Percentiles rank a stretch among this genome's conserved stretches.
These are phyloP conservation scores for Metschnikowia gelsemii DNA, from an alignment of 805 yeast genomes.

Conservation along the genomic window DNA sequence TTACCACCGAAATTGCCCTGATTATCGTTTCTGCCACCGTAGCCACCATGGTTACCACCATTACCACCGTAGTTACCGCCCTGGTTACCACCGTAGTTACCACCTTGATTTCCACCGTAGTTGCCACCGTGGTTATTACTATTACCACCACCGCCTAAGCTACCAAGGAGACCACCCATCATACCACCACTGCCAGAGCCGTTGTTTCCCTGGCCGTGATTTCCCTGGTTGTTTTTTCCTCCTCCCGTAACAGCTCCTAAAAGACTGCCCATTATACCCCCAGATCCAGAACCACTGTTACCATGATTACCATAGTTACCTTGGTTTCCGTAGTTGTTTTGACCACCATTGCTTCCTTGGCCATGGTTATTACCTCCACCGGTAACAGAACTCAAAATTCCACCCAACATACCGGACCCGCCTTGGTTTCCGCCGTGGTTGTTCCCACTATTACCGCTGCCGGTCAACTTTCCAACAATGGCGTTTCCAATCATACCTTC, in stretches of 20 bases:
- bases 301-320: conserved; percentile 17
- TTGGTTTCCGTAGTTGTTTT: conserved; percentile 14
- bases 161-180: conserved; percentile 27
- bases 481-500: conserved; percentile 21
- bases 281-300: conserved; percentile 7
- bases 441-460: conserved; percentile 26
- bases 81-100: conserved; percentile 1
- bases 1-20: conserved; percentile 5
- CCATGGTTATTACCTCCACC: conserved; percentile 32
- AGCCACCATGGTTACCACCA: conserved; percentile 12
- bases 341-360: conserved; percentile 16
- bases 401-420: conserved; percentile 16
- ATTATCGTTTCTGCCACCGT: conserved; percentile 7
- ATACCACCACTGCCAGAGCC: conserved; percentile 22
- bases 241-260: conserved; percentile 14
- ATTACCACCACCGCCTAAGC: conserved; percentile 22
- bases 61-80: conserved; percentile 11
- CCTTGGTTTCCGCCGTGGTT: conserved; percentile 11
- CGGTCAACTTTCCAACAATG: conserved; percentile 17
- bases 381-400: conserved; percentile 16
- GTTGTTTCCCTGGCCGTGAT: conserved; percentile 36
- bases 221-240: conserved; percentile 6
- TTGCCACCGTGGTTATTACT: conserved; percentile 31
- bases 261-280: conserved; percentile 15
- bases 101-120: conserved; percentile 2